phyloP scores from a whole-genome alignment of 768 basidiomycete species.

The Russula olivacea region DNA sequence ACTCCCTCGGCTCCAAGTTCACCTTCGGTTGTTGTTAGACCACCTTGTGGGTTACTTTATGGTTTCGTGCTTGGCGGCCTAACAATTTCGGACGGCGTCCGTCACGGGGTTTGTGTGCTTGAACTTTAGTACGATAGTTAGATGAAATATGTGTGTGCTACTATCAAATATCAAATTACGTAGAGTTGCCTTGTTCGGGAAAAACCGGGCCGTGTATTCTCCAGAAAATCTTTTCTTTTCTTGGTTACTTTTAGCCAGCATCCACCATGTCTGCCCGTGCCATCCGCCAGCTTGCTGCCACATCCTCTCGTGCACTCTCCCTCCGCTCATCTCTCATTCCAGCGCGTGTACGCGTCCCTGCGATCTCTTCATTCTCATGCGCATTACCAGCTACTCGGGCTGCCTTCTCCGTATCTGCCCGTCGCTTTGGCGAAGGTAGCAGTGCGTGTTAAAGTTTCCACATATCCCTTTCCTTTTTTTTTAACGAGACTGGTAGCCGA shows the following conservation, averaged over 20 bases:
- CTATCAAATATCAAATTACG: too few relatives aligned
- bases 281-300: constrained; percentile 50
- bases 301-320: constrained; percentile 38
- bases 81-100: constrained; percentile 21
- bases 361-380: constrained; percentile 25
- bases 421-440: constrained; percentile 40
- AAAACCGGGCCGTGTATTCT: background rate
- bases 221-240: too few relatives aligned
- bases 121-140: background rate
- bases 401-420: constrained; percentile 38
- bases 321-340: constrained; percentile 26
- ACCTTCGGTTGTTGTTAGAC: constrained; percentile 13
- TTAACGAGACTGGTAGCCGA: constrained; percentile 46
- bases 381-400: constrained; percentile 30
- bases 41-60: constrained; percentile 15
- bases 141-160: too few relatives aligned
- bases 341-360: constrained; percentile 28
- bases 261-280: constrained; percentile 56
- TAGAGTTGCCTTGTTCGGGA: background rate
- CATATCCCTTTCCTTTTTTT: background rate
- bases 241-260: background rate
- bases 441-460: constrained; percentile 32
- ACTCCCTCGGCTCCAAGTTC: too few relatives aligned
- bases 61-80: constrained; percentile 18
- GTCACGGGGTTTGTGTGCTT: background rate